Percentiles rank a stretch among this genome's conserved stretches.
Conservation (phyloP, 306 rosid species). For the Glycyrrhiza uralensis region DNA sequence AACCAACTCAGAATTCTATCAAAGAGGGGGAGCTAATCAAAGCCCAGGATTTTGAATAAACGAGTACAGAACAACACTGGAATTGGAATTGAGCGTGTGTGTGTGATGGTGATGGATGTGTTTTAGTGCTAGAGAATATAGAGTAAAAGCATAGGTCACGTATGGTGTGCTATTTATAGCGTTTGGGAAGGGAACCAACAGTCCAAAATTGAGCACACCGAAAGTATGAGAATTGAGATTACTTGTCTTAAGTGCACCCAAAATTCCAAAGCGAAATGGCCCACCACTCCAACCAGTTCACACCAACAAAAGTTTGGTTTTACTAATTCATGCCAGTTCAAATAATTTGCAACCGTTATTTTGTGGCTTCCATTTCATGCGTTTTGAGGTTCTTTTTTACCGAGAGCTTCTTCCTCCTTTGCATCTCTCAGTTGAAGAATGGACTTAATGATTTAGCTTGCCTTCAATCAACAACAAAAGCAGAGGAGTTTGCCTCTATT, state of each 20-base stretch:
- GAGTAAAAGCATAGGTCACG: conserved; percentile 36
- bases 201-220: conserved; percentile 63
- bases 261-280: conserved; percentile 58
- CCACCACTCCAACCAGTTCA: conserved; percentile 57
- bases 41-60: conserved; percentile 25
- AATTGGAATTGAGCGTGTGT: too few species aligned
- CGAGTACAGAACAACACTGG: neutral
- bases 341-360: conserved; percentile 29
- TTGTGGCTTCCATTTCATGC: neutral
- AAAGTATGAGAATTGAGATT: conserved; percentile 69
- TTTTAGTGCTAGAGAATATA: conserved; percentile 14
- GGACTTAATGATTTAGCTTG: conserved; percentile 6
- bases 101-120: conserved; percentile 10
- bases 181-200: conserved; percentile 32
- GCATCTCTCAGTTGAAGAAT: neutral
- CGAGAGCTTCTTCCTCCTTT: neutral
- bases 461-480: conserved; percentile 9
- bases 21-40: conserved; percentile 34
- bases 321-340: conserved; percentile 40
- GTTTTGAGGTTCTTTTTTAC: neutral
- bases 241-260: conserved; percentile 60
- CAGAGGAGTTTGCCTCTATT: neutral
- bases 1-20: neutral
- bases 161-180: conserved; percentile 35
- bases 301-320: conserved; percentile 32